phyloP scores from a whole-genome alignment of 2,329 filamentous ascomycete genomes.

The Aureobasidium uvarum region DNA sequence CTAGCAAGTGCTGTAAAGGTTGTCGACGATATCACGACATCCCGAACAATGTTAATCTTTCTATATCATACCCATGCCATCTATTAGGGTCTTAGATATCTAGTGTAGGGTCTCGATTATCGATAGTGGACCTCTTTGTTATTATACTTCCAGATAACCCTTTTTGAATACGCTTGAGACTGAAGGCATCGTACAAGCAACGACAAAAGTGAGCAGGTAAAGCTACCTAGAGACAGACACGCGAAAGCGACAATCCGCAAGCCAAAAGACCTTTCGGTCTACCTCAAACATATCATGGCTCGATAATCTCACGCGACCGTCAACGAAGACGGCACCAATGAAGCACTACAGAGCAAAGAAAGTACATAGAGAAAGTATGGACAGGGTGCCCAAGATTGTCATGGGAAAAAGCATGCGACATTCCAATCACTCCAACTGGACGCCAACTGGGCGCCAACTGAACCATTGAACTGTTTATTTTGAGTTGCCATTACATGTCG shows the following conservation, averaged over 20 bases:
- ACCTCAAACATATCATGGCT: not conserved
- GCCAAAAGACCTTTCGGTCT: too few species aligned
- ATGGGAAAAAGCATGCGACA: not conserved
- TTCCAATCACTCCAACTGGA: not conserved
- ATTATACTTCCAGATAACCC: not conserved
- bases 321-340: not conserved
- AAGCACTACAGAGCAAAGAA: not conserved
- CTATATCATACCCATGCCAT: not conserved
- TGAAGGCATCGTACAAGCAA: not conserved
- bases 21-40: constrained; percentile 1
- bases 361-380: not conserved
- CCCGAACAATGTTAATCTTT: not conserved
- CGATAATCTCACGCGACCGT: not conserved
- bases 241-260: too few species aligned
- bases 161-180: not conserved
- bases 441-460: not conserved
- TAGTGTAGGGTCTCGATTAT: not conserved
- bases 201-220: not conserved
- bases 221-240: too few species aligned
- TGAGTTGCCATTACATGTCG: constrained; percentile 15
- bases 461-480: not conserved
- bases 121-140: not conserved
- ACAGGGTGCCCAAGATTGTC: not conserved
- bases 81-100: not conserved
- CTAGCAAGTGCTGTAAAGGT: not conserved